Percentiles rank a stretch among this genome's conserved stretches.
Conservation (phyloP, 345 rosid genomes). For the Murraya koenigii region DNA sequence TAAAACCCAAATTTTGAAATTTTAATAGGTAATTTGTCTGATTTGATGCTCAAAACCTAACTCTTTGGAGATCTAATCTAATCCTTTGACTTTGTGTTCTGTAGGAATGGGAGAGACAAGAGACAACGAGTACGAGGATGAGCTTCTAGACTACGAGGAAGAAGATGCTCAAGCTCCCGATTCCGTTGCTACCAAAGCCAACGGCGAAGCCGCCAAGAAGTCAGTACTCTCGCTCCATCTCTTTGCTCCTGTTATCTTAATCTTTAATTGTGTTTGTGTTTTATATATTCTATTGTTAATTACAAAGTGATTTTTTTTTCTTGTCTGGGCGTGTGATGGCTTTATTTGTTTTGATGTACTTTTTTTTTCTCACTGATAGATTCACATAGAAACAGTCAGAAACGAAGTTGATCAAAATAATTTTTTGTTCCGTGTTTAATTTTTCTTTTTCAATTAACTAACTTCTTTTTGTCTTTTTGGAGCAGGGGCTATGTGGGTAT, state of each 20-base stretch:
- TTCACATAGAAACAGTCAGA: no score
- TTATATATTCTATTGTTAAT: background rate
- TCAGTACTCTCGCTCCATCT: constrained; percentile 25
- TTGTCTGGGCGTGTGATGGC: background rate
- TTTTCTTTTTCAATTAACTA: background rate
- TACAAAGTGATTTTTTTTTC: no score
- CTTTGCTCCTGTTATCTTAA: background rate
- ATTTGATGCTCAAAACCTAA: constrained; percentile 1
- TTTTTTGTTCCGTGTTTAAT: background rate
- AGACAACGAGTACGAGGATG: constrained; percentile 99
- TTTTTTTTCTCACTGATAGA: no score
- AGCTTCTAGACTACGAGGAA: constrained; percentile 96
- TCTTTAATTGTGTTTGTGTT: background rate
- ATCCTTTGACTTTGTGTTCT: background rate
- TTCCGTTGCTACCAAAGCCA: constrained; percentile 59
- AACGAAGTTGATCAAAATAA: no score
- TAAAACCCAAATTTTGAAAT: constrained; percentile 12
- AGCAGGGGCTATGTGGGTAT: constrained; percentile 94
- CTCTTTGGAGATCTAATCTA: constrained; percentile 6
- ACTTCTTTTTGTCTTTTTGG: background rate
- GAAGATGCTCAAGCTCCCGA: constrained; percentile 89
- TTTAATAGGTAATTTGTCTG: background rate
- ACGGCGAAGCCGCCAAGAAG: constrained; percentile 91
- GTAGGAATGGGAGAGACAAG: constrained; percentile 80
- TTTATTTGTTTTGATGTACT: background rate